Percentiles rank a stretch among this genome's conserved stretches.
phyloP scores from a whole-genome alignment of 2,329 filamentous ascomycete genomes.

The Acrodontium crateriforme region DNA sequence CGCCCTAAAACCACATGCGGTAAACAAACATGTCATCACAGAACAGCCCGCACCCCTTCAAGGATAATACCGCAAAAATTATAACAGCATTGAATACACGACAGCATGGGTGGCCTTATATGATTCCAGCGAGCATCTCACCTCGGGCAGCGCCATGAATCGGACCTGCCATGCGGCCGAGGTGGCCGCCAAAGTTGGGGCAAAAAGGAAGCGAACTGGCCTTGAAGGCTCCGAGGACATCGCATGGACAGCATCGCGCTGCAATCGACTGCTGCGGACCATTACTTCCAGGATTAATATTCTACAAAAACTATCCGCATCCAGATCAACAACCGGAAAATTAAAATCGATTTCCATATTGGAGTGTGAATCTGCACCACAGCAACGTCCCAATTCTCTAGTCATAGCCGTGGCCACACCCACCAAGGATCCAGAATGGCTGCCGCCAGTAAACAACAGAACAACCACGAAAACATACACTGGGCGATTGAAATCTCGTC shows the following conservation, averaged over 20 bases:
- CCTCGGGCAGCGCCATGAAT: not conserved
- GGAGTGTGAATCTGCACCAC: not conserved
- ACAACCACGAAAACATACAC: not conserved
- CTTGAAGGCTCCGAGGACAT: not conserved
- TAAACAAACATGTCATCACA: no score
- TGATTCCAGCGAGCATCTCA: not conserved
- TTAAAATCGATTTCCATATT: no score
- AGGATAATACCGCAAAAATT: no score
- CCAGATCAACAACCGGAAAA: not conserved
- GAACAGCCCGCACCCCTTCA: no score
- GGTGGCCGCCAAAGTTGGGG: not conserved
- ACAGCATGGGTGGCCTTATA: no score
- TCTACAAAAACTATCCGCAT: not conserved
- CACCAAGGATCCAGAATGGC: conserved; percentile 1
- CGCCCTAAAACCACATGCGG: no score
- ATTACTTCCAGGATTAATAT: not conserved
- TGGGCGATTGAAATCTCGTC: not conserved
- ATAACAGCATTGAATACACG: no score
- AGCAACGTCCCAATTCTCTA: not conserved
- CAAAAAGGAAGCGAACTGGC: not conserved
- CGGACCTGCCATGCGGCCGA: not conserved
- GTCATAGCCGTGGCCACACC: not conserved
- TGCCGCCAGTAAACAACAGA: not conserved
- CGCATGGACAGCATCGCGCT: not conserved
- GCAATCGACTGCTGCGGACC: not conserved